phyloP scores from a whole-genome alignment of 306 rosid species.

The Ochetophila trinervis region DNA sequence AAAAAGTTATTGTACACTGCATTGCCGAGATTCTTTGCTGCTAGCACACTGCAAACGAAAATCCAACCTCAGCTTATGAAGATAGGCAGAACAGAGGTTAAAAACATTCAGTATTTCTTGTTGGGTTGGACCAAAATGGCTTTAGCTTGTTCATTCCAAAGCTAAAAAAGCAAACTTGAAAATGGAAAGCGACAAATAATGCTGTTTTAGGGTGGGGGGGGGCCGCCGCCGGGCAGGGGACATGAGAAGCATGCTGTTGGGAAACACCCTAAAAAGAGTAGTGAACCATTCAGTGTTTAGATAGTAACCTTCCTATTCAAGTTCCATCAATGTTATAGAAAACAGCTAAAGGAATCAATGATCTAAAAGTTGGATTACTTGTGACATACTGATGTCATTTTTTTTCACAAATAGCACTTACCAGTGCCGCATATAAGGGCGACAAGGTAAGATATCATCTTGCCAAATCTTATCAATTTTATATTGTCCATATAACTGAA shows the following conservation, averaged over 20 bases:
- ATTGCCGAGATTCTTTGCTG: constrained; percentile 70
- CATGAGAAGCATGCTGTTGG: no score
- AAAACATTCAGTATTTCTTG: neutral
- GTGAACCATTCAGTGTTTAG: neutral
- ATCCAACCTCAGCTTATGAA: constrained; percentile 6
- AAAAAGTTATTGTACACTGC: constrained; percentile 69
- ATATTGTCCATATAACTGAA: constrained; percentile 70
- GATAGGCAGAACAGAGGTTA: constrained; percentile 12
- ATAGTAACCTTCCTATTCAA: neutral
- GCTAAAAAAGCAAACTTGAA: neutral
- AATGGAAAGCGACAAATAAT: neutral
- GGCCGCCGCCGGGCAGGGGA: no score
- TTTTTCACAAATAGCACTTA: constrained; percentile 30
- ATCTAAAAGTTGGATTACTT: neutral
- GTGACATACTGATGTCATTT: neutral
- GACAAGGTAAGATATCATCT: constrained; percentile 91
- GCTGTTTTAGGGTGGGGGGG: neutral
- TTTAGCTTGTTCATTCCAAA: neutral
- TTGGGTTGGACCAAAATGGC: neutral
- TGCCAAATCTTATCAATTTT: constrained; percentile 82
- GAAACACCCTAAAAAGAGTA: neutral
- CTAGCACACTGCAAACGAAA: constrained; percentile 60
- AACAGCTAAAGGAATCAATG: neutral
- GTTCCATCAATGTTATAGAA: neutral
- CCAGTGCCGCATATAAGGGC: constrained; percentile 93